Evolutionary conservation across 441 rosid species (phyloP), one percentile per base, ranked within the genome.

Genomic region (Populus hybrid): DNA sequence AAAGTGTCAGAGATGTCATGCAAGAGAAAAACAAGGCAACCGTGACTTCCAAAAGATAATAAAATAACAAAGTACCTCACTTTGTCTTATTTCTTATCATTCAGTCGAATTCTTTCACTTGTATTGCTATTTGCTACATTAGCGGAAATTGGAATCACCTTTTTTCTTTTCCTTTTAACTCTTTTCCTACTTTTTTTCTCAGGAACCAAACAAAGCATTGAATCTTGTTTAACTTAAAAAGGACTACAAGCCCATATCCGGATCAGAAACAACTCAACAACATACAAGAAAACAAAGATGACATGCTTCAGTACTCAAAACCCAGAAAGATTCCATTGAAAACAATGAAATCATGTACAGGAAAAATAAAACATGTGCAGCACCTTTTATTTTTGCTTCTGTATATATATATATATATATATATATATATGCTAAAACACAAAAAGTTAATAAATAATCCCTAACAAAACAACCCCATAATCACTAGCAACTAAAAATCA

Each of bases 171-270:
- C 34, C 34, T 9, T 32, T 32, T 32, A 32, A 32, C 34, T 32
- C 34, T 32, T 32, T 32, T 5, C 34, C 34, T 32, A 32, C 34
- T 32, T 32, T 9, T 32, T 78, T 78, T 83, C 76, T 72, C 28
- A 34, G 38, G 18, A 70, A 30, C 75, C 81, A 82, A 86, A 82
- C 81, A 78, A 70, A 67, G 9, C 0, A 18, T 11, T 0, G 19
- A 40, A 38, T 23, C 50, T 1, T 21, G 65, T 8, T 21, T 50
- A 3, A 16, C 9, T 40, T 59, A 32, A 18, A 53, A 59, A 73
- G 46, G 24, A 16, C 26, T 34, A 32, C 59, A 69, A 40, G 21
- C 19, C 8, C 63, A 40, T n/a, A 8, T 24, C 19, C 12, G 42
- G 73, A 68, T 50, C 35, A 73, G 65, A 59, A 36, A 71, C 7